Evolutionary conservation across 768 basidiomycete genomes (phyloP), one percentile per base, ranked within the genome.

Genomic region (Trametes gibbosa): DNA sequence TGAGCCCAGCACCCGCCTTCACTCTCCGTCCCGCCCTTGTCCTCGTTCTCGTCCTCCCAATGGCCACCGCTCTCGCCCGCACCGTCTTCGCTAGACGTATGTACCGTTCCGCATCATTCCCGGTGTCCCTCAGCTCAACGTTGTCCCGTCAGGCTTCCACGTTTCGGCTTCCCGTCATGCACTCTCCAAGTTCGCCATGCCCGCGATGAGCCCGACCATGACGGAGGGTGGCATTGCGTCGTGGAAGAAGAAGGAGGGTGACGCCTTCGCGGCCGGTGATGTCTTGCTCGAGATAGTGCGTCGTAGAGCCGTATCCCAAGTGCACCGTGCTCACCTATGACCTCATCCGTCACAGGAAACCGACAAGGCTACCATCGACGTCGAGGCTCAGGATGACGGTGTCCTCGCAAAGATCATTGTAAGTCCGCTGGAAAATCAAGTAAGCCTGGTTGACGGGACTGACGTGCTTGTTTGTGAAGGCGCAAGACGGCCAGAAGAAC

Each of bases 171-270:
- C 85, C 62, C 78, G 89, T 66, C 77, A 81, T 77, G 95, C 89
- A 39, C 82, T 98, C 65, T 78, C 90, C 60, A 92, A 86, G 72
- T 95, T 98, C 77, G 79, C 86, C 63, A 95, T 97, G 93, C 95
- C 95, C 58, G 95, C 97, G 66, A 99, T 98, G 96, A 96, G 93
- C 63, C 97, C 97, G 32, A 99, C 97, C 58, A 99, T 99, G 97
- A 95, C 95, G 3, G 97, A 98, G 79, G 97, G 97, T 63, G 97
- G 96, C 63, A 97, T 99, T 72, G 91, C 96, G 46, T 81, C 83
- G 32, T 99, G 97, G 95, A 98, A 98, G 82, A 90, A 91, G 78
- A 88, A 89, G 74, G 96, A 98, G 73, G 97, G 97, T 56, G 95
- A 98, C 66, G 50, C 86, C 1, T 99, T 96, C 71, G 64, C 85